Percentiles rank a stretch among this genome's conserved stretches.
These are phyloP conservation scores for Basidiobolus meristosporus DNA, from an alignment of 371 early-diverging fungal genomes.

Conservation along the genomic window DNA sequence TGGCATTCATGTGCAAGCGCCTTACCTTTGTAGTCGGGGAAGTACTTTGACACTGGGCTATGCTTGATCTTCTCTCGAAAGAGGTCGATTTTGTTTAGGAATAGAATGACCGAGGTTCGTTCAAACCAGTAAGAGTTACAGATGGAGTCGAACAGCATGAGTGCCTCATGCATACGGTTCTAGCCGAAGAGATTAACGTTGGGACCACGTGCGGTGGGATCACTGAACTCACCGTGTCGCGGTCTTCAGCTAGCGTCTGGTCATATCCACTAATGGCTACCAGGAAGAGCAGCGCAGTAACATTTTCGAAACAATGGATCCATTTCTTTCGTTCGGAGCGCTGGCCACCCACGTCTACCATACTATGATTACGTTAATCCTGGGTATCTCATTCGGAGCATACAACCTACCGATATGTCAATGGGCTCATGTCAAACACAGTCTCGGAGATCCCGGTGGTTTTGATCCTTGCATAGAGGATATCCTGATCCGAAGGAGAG, in stretches of 20 bases:
- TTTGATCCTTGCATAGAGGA: constrained; percentile 58
- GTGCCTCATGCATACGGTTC: constrained; percentile 58
- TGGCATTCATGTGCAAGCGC: constrained; percentile 25
- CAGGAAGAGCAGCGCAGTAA: constrained; percentile 52
- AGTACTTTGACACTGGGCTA: constrained; percentile 39
- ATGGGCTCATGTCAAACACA: constrained; percentile 36
- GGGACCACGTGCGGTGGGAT: background rate
- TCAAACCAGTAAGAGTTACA: constrained; percentile 62
- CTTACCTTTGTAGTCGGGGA: constrained; percentile 46
- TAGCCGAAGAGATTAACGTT: constrained; percentile 5
- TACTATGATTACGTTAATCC: constrained; percentile 13
- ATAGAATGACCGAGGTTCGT: constrained; percentile 60
- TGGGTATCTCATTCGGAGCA: background rate
- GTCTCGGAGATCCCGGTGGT: constrained; percentile 69
- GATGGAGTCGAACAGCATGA: constrained; percentile 65
- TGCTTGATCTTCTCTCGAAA: constrained; percentile 45
- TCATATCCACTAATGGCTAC: constrained; percentile 57
- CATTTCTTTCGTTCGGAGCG: no score
- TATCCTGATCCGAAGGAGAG: constrained; percentile 44
- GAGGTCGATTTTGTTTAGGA: constrained; percentile 69
- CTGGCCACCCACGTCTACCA: constrained; percentile 67
- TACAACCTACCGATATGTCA: constrained; percentile 31
- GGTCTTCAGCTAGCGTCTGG: constrained; percentile 58
- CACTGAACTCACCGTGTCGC: constrained; percentile 21
- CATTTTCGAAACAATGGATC: constrained; percentile 82